A percentile compares a stretch with the other conserved stretches of the same genome.
These are phyloP conservation scores for Trichosporon sp. DNA, from an alignment of 1,284 basidiomycete species.

Conservation along the genomic window DNA sequence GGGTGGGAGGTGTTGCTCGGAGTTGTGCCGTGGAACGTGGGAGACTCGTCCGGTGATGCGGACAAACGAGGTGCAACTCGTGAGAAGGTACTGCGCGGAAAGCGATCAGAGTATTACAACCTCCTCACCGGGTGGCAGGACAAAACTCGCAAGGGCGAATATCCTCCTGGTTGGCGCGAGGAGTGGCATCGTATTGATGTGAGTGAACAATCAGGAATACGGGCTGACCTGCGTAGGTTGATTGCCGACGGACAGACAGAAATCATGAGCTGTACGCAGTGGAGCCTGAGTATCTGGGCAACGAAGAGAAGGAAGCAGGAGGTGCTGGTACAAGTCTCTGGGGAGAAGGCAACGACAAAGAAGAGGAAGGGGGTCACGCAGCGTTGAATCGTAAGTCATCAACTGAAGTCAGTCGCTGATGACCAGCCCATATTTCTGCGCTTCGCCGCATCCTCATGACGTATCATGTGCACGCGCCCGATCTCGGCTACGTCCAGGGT, in stretches of 20 bases:
- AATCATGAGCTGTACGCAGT: conserved; percentile 77
- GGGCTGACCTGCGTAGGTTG: conserved; percentile 59
- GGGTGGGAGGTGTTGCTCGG: conserved; percentile 90
- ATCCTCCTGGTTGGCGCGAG: conserved; percentile 43
- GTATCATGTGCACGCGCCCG: conserved; percentile 85
- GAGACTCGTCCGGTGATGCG: conserved; percentile 12
- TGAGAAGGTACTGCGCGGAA: conserved; percentile 57
- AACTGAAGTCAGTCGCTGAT: background rate
- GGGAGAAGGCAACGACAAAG: conserved; percentile 48
- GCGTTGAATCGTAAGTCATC: conserved; percentile 58
- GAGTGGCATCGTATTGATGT: conserved; percentile 51
- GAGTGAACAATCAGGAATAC: conserved; percentile 13
- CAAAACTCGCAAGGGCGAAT: conserved; percentile 29
- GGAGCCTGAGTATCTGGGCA: conserved; percentile 37
- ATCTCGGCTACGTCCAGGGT: conserved; percentile 57
- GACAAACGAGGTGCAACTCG: conserved; percentile 5
- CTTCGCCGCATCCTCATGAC: conserved; percentile 67
- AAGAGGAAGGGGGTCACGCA: conserved; percentile 70
- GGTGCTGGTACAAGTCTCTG: conserved; percentile 28
- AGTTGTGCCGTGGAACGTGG: conserved; percentile 63
- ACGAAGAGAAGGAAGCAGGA: conserved; percentile 39
- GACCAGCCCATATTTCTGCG: conserved; percentile 44
- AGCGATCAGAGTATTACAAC: conserved; percentile 62
- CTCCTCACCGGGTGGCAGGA: conserved; percentile 69
- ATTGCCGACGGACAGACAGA: conserved; percentile 94